phyloP scores from a whole-genome alignment of 768 basidiomycete genomes.

The Termitomyces sp. region DNA sequence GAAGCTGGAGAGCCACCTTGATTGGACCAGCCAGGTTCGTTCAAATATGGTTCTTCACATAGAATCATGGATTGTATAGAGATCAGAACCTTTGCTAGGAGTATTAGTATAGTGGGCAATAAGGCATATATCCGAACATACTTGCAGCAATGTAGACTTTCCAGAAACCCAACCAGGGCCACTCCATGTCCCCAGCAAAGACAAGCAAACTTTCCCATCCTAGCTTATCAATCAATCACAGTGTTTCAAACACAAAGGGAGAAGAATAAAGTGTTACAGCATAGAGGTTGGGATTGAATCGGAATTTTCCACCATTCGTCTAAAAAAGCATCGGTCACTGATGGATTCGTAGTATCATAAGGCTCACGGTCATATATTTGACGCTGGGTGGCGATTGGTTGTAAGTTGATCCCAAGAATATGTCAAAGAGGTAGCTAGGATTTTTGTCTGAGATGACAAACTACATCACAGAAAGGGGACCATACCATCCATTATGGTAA shows the following conservation, averaged over 20 bases:
- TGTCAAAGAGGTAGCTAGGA: slow-evolving; percentile 67
- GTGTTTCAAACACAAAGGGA: background rate
- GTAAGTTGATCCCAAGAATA: slow-evolving; percentile 87
- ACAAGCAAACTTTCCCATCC: slow-evolving; percentile 95
- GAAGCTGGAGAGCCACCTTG: slow-evolving; percentile 74
- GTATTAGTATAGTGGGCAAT: slow-evolving; percentile 17
- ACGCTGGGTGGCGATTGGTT: slow-evolving; percentile 80
- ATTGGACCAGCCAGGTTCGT: slow-evolving; percentile 86
- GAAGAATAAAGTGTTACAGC: slow-evolving; percentile 46
- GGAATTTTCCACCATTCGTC: slow-evolving; percentile 85
- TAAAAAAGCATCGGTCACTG: slow-evolving; percentile 22
- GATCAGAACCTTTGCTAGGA: slow-evolving; percentile 77
- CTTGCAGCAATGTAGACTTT: slow-evolving; percentile 86
- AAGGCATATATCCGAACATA: slow-evolving; percentile 20
- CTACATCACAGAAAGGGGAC: slow-evolving; percentile 2
- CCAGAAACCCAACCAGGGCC: slow-evolving; percentile 94
- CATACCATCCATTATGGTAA: slow-evolving; percentile 89
- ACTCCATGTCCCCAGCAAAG: slow-evolving; percentile 86
- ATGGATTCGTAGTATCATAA: background rate
- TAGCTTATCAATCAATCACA: slow-evolving; percentile 20
- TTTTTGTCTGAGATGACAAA: background rate
- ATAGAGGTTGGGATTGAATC: slow-evolving; percentile 95
- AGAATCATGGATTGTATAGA: slow-evolving; percentile 97
- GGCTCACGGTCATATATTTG: slow-evolving; percentile 58
- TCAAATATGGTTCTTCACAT: slow-evolving; percentile 90